Base-by-base conservation (phyloP, 2,329 filamentous ascomycete species). In the Cadophora sp. region DNA sequence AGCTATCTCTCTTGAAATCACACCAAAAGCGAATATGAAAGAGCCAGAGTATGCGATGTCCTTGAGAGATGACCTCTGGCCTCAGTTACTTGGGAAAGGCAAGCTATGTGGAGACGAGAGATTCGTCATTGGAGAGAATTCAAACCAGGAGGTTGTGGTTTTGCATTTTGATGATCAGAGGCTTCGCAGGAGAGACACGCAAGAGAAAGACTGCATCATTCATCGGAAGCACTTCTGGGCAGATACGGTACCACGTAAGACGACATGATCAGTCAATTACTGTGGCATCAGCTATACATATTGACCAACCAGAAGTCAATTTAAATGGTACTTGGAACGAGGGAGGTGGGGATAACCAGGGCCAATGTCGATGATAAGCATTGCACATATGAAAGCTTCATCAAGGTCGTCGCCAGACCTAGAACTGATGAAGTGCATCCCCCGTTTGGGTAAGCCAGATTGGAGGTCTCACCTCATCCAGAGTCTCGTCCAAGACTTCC, bases 61-160 rank as follows among this genome's bases (percentile, higher is more conserved):
- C 59, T 82, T 86, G 56, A 70, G 73, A 4, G 79, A 82, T 41
- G 77, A 78, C 5, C 76, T 85, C 60, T 85, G 83, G 79, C 73
- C 75, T 22, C 79, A 84, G 73, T 73, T 90, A 41, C 77, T 85
- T 56, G 81, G 75, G 1, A 84, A 82, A 71, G 87, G 85, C 0
- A 81, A 80, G 67, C 84, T 90, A 18, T 82, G 78, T 43, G 88
- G 87, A 1, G 85, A 88, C 68, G 87, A 90, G 75, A 77, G 85
- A 64, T 89, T 87, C 82, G 62, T 90, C n/a, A 76, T 90, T 13
- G 87, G 88, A 0, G 85, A 89, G 77, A 87, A 87, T 73, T 69
- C 71, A 1, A 73, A 79, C 9, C 81, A 84, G 39, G 80, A 82
- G 67, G 75, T 90, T 55, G 84, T 85, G 0, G 77, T 90, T 64